Evolutionary conservation across 345 rosid species (phyloP), one percentile per base, ranked within the genome.

Genomic region (Euclidium syriacum): DNA sequence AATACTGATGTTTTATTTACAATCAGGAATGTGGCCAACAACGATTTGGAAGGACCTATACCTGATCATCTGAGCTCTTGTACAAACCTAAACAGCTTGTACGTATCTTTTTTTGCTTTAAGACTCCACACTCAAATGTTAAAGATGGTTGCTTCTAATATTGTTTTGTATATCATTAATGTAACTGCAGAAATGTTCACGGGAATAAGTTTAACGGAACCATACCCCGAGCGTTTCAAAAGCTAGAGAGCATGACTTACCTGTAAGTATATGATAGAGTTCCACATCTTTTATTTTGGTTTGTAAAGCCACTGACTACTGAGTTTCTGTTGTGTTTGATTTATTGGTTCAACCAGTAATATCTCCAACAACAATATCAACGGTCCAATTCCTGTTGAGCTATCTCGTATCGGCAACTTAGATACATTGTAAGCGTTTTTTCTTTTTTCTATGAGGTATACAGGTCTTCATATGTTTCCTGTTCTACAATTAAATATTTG

Each of bases 41-140:
- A 94, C 67, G 55, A 75, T 40, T 82, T 90, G 2, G 88, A 85
- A 74, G 96, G 99, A 30, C 87, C 88, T 52, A 84, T 90, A 67
- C 97, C 99, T 40, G 91, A 77, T 58, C 79, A 85, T 67, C 80
- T 94, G 30, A 90, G 96, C 75, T 87, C 95, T 1, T 94, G 97
- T 55, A 82, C 90, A 20, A 90, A 85, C 75, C 86, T 94, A 67
- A 94, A 84, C 72, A 87, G 92, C 77, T 86, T 94, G 97, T 94
- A 81, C 59, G 92, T 7, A 43, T 48, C 35, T 33, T 24, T 30
- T 47, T 57, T 32, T 22, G 4, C 32, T 25, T 20, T 4, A 39
- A 18, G 18, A 62, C 52, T 46, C 34, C 47, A 15, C 9, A 9
- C 27, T 23, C n/a, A 8, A 16, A 7, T 35, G 41, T 41, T 33